These are phyloP conservation scores for Linderina pennispora DNA, from an alignment of 192 early-diverging fungal genomes.

Conservation along the genomic window DNA sequence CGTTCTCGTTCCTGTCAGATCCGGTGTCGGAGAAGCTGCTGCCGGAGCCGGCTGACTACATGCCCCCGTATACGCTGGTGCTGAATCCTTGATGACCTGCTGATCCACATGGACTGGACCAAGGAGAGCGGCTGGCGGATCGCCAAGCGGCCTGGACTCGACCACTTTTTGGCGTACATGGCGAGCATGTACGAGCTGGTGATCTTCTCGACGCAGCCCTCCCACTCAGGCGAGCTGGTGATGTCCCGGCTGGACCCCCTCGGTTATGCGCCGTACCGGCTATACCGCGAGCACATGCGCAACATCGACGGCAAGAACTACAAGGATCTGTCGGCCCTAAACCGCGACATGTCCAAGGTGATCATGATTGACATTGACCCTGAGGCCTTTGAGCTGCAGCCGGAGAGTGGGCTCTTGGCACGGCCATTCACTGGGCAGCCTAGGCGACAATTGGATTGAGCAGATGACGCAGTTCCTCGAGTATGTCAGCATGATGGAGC, in stretches of 20 bases:
- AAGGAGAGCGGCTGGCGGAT: conserved; percentile 95
- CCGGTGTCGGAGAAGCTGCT: conserved; percentile 85
- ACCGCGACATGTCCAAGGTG: conserved; percentile 89
- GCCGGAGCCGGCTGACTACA: conserved; percentile 85
- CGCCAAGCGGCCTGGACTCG: conserved; percentile 92
- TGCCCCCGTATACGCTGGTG: conserved; percentile 85
- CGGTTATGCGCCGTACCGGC: conserved; percentile 74
- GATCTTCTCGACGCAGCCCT: conserved; percentile 84
- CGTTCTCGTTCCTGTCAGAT: conserved; percentile 46
- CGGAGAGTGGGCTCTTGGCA: conserved; percentile 82
- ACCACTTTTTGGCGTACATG: conserved; percentile 90
- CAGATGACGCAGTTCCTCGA: conserved; percentile 90
- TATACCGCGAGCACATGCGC: conserved; percentile 89
- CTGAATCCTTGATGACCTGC: conserved; percentile 92
- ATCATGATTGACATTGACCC: conserved; percentile 91
- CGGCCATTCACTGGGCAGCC: conserved; percentile 84
- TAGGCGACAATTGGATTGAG: conserved; percentile 70
- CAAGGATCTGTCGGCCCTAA: conserved; percentile 86
- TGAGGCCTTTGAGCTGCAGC: conserved; percentile 79
- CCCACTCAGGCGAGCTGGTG: conserved; percentile 75
- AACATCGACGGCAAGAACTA: conserved; percentile 79
- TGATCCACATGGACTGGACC: conserved; percentile 91
- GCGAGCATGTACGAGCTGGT: conserved; percentile 93
- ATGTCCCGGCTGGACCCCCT: conserved; percentile 88
- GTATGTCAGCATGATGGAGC: conserved; percentile 62